These are phyloP conservation scores for Phytopythium cucurbitacearum DNA, from an alignment of 352 stramenopile genomes.

Conservation along the genomic window DNA sequence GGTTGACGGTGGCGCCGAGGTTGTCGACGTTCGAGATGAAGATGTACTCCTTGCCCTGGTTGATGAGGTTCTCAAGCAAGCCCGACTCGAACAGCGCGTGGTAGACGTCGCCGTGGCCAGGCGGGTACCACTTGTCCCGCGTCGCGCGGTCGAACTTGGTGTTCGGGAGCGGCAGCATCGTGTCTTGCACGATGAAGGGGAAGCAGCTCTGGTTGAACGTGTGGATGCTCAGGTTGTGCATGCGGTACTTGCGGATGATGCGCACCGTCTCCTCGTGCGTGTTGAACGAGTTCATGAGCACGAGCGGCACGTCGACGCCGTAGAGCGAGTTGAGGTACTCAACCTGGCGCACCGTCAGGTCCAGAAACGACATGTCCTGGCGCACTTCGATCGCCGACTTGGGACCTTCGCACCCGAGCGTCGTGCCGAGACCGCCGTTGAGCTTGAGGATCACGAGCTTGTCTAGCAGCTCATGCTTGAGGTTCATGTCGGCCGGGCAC, in stretches of 20 bases:
- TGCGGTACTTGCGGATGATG: conserved; percentile 97
- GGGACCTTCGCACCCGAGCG: conserved; percentile 93
- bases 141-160: conserved; percentile 82
- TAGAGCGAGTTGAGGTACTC: conserved; percentile 92
- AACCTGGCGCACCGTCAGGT: conserved; percentile 98
- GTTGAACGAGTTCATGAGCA: conserved; percentile 99
- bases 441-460: conserved; percentile 98
- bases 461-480: conserved; percentile 93
- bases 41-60: conserved; percentile 97
- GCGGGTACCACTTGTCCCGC: conserved; percentile 92
- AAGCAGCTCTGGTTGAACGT: conserved; percentile 94
- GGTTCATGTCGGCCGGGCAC: conserved; percentile 90
- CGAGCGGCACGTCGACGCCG: conserved; percentile 96
- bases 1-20: conserved; percentile 95
- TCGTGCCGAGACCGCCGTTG: conserved; percentile 98
- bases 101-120: conserved; percentile 99
- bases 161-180: conserved; percentile 84
- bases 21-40: conserved; percentile 99
- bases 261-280: conserved; percentile 97
- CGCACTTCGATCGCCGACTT: conserved; percentile 94
- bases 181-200: conserved; percentile 89
- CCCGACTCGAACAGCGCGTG: conserved; percentile 97
- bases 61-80: conserved; percentile 94
- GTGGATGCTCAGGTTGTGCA: conserved; percentile 93
- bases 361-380: conserved; percentile 95